Evolutionary conservation across 2,329 filamentous ascomycete genomes (phyloP), one percentile per base, ranked within the genome.

Genomic region (Cytospora chrysosperma): DNA sequence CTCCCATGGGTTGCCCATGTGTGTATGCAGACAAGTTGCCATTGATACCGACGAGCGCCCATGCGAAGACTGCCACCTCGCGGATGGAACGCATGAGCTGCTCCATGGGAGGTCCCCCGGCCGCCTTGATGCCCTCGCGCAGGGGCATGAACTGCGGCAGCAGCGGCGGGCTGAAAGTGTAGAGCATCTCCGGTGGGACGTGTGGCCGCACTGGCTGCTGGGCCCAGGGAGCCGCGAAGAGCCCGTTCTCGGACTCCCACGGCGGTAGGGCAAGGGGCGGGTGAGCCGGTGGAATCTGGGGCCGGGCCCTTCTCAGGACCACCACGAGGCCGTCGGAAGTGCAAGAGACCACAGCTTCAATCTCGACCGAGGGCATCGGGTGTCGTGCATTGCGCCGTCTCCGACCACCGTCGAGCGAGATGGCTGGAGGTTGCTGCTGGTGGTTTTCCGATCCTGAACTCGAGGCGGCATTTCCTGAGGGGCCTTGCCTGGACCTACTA

Each of bases 271-370:
- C 72, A 28, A 76, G 73, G 15, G 83, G 79, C 10, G 82, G 80
- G 61, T 86, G 79, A 4, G 82, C 75, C 15, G 80, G 78, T 4
- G 89, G 89, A 54, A 93, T 86, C 9, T 86, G 81, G 4, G 91
- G 88, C 28, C 90, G 85, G 27, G 92, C 92, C 67, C 85, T 86
- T 62, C 92, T 85, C 17, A 96, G 78, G 56, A 94, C 88, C 9
- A 96, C 91, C 2, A 96, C 91, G 0, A 96, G 79, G 0, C 92
- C 92, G 73, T 96, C 92, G 0, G 92, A 96, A 2, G 92, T 92
- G 75, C 92, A 96, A 0, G 92, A 96, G 6, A 96, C 88, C n/a
- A 96, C 91, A 2, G 92, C 92, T 76, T 96, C 92, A 4, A 96
- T 79, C 75, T 96, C 91, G 58, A 92, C 81, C 1, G 82, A 80